Base-by-base conservation (phyloP, 331 rosid species). In the Rhamnella rubrinervis region DNA sequence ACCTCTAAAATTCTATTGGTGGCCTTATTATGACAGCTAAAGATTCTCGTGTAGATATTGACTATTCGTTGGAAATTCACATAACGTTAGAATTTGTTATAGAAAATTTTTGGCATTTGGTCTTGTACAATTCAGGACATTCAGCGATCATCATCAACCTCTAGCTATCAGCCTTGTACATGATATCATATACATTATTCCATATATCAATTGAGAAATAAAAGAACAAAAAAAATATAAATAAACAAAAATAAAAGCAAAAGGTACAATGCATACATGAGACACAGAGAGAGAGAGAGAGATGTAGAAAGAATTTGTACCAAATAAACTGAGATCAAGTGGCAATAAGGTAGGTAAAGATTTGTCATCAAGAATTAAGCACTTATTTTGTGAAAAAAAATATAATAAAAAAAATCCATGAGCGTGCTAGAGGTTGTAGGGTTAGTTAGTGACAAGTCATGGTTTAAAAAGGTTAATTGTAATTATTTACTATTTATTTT, bases 41-140 rank as follows among this genome's bases (percentile, higher is more conserved):
- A 86, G 90, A 89, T 84, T 82, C 88, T 84, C 65, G 66, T 58
- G 49, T 38, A 77, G 92, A 86, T 56, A 74, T 80, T 63, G 88
- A 86, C 96, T 56, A 76, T 80, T 78, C 86, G 66, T 77, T 17
- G 74, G 80, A 72, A 83, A 76, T 81, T 80, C 81, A 66, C 70
- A 71, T 62, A 67, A 44, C 53, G 63, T 47, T 67, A 72, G 28
- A 72, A 17, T 47, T 20, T 28, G 35, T 31, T 49, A 68, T 51
- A 47, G 49, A 28, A 52, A 63, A 23, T 20, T 59, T 75, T 84
- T 78, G 78, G 78, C 63, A 50, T 67, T 61, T 21, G 68, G 70
- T 59, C 81, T 12, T 75, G 61, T 61, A 16, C 68, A 63, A 72
- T 44, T 63, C 35, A 52, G 49, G 68, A 71, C 62, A 71, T 71